Evolutionary conservation across 2,329 filamentous ascomycete species (phyloP).

Genomic region (Zasmidium citrigriseum): DNA sequence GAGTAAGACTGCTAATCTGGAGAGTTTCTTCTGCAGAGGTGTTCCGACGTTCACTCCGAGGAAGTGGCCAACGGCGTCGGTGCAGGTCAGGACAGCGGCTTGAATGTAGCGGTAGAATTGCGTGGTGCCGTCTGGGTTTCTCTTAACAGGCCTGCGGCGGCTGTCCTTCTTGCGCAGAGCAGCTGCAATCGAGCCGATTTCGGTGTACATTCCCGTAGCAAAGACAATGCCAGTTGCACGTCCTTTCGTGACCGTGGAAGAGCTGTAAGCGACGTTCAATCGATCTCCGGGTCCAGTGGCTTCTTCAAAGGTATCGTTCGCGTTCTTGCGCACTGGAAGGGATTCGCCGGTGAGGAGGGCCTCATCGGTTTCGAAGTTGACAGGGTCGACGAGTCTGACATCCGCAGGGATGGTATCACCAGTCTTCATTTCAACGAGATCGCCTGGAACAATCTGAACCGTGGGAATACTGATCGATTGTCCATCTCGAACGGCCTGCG

Average conservation of each 20-base stretch:
- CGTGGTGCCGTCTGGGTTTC: conserved; percentile 37
- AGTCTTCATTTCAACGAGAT: conserved; percentile 49
- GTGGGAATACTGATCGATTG: conserved; percentile 44
- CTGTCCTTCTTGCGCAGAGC: conserved; percentile 64
- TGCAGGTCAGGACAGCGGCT: conserved; percentile 54
- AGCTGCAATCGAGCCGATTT: conserved; percentile 74
- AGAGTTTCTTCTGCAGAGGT: conserved; percentile 80
- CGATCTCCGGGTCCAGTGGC: conserved; percentile 67
- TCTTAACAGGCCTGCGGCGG: conserved; percentile 42
- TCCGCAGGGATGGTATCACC: conserved; percentile 54
- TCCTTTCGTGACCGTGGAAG: conserved; percentile 70
- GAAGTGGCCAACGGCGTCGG: conserved; percentile 63
- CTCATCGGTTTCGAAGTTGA: conserved; percentile 76
- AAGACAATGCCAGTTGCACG: conserved; percentile 69
- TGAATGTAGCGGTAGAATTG: conserved; percentile 44
- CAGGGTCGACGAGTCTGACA: conserved; percentile 41
- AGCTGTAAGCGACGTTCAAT: conserved; percentile 70
- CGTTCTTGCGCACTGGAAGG: conserved; percentile 66
- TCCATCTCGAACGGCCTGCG: conserved; percentile 49
- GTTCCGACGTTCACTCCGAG: conserved; percentile 74
- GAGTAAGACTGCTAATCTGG: conserved; percentile 78
- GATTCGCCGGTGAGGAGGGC: conserved; percentile 75
- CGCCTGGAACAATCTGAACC: conserved; percentile 48
- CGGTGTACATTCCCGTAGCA: conserved; percentile 71
- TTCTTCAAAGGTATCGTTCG: conserved; percentile 54